Base-by-base conservation (phyloP, 1,139 yeast genomes). In the Debaryomyces sp. region DNA sequence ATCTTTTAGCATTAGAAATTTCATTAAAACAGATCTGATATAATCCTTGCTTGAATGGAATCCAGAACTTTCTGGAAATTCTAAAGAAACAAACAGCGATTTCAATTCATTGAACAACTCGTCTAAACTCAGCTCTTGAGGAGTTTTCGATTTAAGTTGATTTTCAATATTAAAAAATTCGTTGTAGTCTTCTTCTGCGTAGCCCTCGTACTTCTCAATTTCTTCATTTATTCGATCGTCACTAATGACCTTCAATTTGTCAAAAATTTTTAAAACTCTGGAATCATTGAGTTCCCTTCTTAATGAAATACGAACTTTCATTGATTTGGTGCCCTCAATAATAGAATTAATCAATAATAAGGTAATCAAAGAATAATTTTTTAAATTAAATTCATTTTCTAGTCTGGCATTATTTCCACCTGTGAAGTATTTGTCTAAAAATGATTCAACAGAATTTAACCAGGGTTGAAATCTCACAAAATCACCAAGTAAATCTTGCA, bases 311-410 rank as follows among this genome's bases (percentile, higher is more conserved):
- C 84, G 61, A 7, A 62, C 63, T 35, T 62, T 59, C 1, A 67
- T 54, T 23, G 64, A 60, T 0, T 60, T 61, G 8, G 75, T 68
- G n/a, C 73, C 70, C 9, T 67, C 68, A 4, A 80, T 62, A 15
- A 80, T 56, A 1, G 77, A 68, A 48, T 78, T 75, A 5, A 79
- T 58, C 43, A 81, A 60, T 41, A 80, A 70, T 13, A 80, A 60
- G 0, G 83, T 73, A 1, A 80, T 70, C 45, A 80, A 64, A 0
- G 72, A 64, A 51, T 80, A 81, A 47, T 78, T 75, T 52, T 64
- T 67, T 46, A 75, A 58, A 34, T 61, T 63, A 26, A 53, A 50
- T 34, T 68, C 70, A 23, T 56, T 43, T 6, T 54, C 59, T 32
- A 40, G 21, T 35, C 54, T 54, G 4, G 51, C 43, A 4, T 47